A percentile compares a stretch with the other conserved stretches of the same genome.
phyloP scores from a whole-genome alignment of 116 monocot genomes.

The Papilionanthe hybrid region DNA sequence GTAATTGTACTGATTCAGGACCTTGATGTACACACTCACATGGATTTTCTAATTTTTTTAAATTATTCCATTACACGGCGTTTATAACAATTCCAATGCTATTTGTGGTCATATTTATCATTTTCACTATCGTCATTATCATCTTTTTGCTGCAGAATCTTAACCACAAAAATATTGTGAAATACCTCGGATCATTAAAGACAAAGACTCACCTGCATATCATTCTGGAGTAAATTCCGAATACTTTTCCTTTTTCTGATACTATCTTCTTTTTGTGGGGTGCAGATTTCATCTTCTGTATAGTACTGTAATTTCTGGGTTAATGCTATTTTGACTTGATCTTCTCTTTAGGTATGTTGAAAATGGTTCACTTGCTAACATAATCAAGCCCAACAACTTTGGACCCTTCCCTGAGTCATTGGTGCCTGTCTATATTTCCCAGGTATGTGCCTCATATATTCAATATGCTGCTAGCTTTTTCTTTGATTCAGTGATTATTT shows the following conservation, averaged over 20 bases:
- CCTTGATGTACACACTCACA: neutral
- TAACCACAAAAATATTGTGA: slow-evolving; percentile 98
- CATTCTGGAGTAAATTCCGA: slow-evolving; percentile 76
- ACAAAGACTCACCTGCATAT: slow-evolving; percentile 96
- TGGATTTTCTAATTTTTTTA: neutral
- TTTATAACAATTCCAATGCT: neutral
- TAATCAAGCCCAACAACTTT: slow-evolving; percentile 97
- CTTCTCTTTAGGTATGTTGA: slow-evolving; percentile 70
- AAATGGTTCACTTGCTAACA: slow-evolving; percentile 97
- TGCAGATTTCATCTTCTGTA: neutral
- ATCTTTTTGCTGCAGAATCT: slow-evolving; percentile 60
- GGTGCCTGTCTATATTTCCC: slow-evolving; percentile 85
- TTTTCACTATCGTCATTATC: neutral
- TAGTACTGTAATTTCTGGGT: neutral
- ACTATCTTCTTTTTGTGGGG: neutral
- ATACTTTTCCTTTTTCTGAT: neutral
- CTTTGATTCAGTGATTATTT: neutral
- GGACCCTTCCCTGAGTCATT: slow-evolving; percentile 94
- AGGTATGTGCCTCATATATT: slow-evolving; percentile 32
- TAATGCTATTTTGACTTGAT: neutral
- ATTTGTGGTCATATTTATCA: neutral
- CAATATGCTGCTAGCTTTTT: neutral
- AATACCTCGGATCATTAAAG: slow-evolving; percentile 96
- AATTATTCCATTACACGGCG: neutral
- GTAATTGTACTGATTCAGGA: neutral